Conservation (phyloP, 2,329 filamentous ascomycete genomes). For the Huntiella decipiens region DNA sequence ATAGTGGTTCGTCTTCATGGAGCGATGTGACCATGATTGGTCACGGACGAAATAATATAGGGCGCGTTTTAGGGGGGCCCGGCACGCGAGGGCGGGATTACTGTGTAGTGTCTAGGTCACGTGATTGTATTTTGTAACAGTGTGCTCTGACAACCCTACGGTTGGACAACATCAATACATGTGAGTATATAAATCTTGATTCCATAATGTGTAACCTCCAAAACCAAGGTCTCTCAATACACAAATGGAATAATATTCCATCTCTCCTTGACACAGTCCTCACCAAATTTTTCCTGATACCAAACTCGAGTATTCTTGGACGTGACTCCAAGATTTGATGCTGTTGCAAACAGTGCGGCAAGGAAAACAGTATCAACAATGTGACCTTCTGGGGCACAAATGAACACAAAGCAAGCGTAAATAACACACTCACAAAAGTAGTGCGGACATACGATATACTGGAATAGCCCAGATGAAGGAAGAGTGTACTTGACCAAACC, state of each 20-base stretch:
- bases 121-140: too few relatives aligned
- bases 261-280: constrained; percentile 37
- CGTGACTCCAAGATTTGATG: constrained; percentile 63
- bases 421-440: constrained; percentile 78
- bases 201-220: neutral
- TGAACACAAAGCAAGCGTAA: constrained; percentile 58
- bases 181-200: neutral
- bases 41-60: too few relatives aligned
- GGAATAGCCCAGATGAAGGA: constrained; percentile 55
- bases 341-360: constrained; percentile 53
- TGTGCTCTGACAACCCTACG: too few relatives aligned
- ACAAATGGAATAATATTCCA: constrained; percentile 63
- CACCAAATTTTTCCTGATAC: constrained; percentile 61
- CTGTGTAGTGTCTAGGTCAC: too few relatives aligned
- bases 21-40: too few relatives aligned
- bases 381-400: constrained; percentile 49
- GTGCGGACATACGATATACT: constrained; percentile 61
- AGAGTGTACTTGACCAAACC: constrained; percentile 66
- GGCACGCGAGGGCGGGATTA: too few relatives aligned
- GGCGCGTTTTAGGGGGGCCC: too few relatives aligned
- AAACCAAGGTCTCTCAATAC: constrained; percentile 24
- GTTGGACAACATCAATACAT: too few relatives aligned
- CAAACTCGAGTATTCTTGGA: constrained; percentile 60
- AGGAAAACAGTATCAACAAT: constrained; percentile 55
- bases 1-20: too few relatives aligned